Conservation (phyloP, 2,329 filamentous ascomycete genomes). For the Macroventuria anomochaeta region DNA sequence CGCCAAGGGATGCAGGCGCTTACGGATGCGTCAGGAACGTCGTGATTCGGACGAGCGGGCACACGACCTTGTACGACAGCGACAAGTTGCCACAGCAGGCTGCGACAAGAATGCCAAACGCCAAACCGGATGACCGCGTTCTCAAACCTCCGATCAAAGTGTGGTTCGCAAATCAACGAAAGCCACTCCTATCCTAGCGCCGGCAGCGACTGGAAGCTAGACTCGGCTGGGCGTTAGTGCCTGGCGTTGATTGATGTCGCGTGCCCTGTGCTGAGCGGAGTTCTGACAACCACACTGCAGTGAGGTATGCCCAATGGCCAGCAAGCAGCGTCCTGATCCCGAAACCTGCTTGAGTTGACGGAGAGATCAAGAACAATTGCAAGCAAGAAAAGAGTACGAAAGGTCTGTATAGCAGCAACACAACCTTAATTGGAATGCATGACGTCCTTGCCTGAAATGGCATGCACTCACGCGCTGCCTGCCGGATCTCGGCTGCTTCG, state of each 20-base stretch:
- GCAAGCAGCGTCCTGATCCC: not conserved
- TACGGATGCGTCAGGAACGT: not conserved
- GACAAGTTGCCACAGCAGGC: not conserved
- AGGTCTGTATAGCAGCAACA: not conserved
- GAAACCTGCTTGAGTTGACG: not conserved
- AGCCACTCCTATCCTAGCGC: not conserved
- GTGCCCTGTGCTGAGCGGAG: not conserved
- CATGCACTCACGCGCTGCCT: constrained; percentile 12
- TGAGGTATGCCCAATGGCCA: not conserved
- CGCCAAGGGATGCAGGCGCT: constrained; percentile 6
- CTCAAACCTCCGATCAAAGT: constrained; percentile 11
- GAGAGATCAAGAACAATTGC: not conserved
- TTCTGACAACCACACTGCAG: constrained; percentile 1
- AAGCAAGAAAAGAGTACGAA: not conserved
- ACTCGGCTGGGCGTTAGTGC: not conserved
- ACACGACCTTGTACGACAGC: constrained; percentile 5
- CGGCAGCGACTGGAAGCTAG: constrained; percentile 14
- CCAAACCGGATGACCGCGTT: constrained; percentile 14
- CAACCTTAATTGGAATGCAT: not conserved
- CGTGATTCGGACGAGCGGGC: constrained; percentile 4
- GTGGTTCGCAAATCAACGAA: constrained; percentile 4
- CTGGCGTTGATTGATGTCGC: constrained; percentile 8
- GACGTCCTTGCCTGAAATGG: not conserved
- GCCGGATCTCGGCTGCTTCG: constrained; percentile 12
- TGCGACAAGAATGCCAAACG: constrained; percentile 11